phyloP scores from a whole-genome alignment of 306 rosid genomes.

The Acacia melanoxylon region DNA sequence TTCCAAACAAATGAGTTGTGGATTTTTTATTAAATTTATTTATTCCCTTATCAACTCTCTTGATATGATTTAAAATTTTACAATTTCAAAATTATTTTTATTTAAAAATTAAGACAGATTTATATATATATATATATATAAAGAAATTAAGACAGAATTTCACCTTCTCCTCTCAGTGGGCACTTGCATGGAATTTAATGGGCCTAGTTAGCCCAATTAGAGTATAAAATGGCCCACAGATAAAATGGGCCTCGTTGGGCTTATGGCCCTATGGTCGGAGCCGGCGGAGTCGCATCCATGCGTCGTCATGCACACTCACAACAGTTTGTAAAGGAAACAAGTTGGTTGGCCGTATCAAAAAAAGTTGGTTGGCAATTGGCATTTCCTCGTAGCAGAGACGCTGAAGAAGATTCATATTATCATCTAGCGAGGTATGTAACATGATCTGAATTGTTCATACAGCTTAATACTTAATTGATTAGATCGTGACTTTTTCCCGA shows the following conservation, averaged over 20 bases:
- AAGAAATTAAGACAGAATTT: not conserved
- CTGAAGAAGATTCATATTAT: not conserved
- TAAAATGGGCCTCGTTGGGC: not conserved
- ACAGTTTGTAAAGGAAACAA: not conserved
- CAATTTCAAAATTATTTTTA: too few relatives aligned
- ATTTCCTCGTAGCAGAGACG: not conserved
- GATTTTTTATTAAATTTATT: too few relatives aligned
- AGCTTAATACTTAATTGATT: too few relatives aligned
- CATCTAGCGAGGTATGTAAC: not conserved
- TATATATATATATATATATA: too few relatives aligned
- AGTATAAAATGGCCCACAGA: not conserved
- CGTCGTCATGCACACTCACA: not conserved
- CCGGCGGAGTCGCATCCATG: not conserved
- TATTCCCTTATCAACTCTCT: too few relatives aligned
- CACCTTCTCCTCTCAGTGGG: not conserved
- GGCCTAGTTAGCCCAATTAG: not conserved
- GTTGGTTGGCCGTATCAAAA: not conserved
- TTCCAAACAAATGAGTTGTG: too few relatives aligned
- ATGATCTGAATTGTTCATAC: not conserved
- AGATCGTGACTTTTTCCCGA: not conserved
- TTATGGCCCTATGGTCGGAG: not conserved
- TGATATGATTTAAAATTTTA: too few relatives aligned
- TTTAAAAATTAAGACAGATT: not conserved
- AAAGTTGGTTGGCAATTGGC: not conserved
- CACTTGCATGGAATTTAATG: not conserved